A percentile compares a stretch with the other conserved stretches of the same genome.
Evolutionary conservation across 495 filamentous ascomycete genomes (phyloP).

Genomic region (Massariosphaeria phaeospora): DNA sequence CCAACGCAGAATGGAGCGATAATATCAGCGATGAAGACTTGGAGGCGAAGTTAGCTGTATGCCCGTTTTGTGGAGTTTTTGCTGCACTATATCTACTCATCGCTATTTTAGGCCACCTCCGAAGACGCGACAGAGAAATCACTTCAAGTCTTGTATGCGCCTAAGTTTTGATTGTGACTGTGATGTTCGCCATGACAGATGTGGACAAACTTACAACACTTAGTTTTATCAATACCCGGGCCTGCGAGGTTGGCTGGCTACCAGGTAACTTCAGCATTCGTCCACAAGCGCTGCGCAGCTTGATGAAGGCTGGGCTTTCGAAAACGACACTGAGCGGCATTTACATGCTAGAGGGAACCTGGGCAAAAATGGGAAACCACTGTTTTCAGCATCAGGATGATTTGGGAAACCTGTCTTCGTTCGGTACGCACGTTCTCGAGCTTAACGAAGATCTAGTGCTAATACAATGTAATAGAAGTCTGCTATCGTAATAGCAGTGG

Average conservation of each 20-base stretch:
- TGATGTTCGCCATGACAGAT: not conserved
- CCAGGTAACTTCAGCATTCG: constrained; percentile 11
- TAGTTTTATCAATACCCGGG: constrained; percentile 7
- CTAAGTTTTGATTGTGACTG: not conserved
- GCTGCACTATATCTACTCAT: not conserved
- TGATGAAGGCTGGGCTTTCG: constrained; percentile 11
- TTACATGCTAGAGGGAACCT: not conserved
- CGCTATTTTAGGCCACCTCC: not conserved
- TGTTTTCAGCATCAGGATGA: constrained; percentile 1
- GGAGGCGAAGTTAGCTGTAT: not conserved
- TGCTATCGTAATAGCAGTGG: constrained; percentile 13
- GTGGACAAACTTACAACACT: not conserved
- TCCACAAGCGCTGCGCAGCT: not conserved
- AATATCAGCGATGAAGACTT: not conserved
- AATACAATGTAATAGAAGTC: not conserved
- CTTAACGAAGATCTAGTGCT: not conserved
- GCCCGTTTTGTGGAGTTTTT: not conserved
- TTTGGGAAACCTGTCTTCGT: constrained; percentile 2
- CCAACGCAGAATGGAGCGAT: not conserved
- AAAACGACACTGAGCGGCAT: not conserved
- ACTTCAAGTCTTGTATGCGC: not conserved
- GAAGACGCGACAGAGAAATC: not conserved
- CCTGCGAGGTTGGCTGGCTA: not conserved
- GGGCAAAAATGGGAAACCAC: constrained; percentile 22
- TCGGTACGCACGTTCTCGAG: not conserved